Evolutionary conservation across 2,329 filamentous ascomycete species (phyloP).

Genomic region (Pestalotiopsis sp.): DNA sequence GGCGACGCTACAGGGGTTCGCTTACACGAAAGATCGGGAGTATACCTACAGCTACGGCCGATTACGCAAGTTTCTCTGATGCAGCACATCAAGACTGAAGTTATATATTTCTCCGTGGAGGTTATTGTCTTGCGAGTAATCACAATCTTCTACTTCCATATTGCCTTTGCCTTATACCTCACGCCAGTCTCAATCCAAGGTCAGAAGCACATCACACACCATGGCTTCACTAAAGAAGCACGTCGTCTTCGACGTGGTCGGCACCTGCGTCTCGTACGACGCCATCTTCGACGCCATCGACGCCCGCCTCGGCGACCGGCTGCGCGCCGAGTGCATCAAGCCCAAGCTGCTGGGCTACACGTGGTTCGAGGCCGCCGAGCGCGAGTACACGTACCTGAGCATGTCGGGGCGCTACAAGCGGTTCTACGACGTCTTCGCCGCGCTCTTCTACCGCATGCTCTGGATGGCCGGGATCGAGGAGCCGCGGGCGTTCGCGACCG

Average conservation of each 20-base stretch:
- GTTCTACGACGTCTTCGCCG: constrained; percentile 44
- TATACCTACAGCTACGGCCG: constrained; percentile 8
- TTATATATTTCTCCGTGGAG: not conserved
- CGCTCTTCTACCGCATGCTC: constrained; percentile 52
- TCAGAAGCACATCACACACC: not conserved
- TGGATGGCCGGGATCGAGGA: constrained; percentile 44
- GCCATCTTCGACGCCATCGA: constrained; percentile 44
- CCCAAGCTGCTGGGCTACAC: constrained; percentile 45
- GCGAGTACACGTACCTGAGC: constrained; percentile 52
- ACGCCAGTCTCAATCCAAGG: not conserved
- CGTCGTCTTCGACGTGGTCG: constrained; percentile 55
- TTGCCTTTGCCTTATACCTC: not conserved
- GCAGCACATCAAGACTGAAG: not conserved
- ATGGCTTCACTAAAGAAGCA: constrained; percentile 35
- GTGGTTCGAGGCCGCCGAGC: constrained; percentile 50
- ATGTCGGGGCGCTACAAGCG: constrained; percentile 44
- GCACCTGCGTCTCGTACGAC: constrained; percentile 51
- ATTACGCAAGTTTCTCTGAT: not conserved
- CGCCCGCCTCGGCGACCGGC: constrained; percentile 40
- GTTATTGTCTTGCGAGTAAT: no score
- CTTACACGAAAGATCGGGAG: constrained; percentile 3
- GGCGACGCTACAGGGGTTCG: not conserved
- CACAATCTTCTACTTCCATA: not conserved
- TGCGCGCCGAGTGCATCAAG: constrained; percentile 40
- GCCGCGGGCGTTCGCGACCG: constrained; percentile 42